Conservation (phyloP, 164 flowering plant genomes). For the Saururus chinensis region DNA sequence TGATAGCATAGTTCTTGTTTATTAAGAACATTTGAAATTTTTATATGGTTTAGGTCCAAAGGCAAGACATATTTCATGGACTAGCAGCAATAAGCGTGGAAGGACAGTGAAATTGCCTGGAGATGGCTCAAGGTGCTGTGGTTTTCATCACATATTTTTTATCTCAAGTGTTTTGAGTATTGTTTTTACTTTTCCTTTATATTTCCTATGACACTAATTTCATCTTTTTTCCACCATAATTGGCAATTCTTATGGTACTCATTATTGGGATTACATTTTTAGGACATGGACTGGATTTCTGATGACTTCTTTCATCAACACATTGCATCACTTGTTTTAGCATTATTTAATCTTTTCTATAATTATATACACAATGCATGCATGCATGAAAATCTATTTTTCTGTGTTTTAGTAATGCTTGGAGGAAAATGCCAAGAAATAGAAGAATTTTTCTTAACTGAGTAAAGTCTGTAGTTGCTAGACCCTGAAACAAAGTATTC, state of each 20-base stretch:
- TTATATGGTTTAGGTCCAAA: constrained; percentile 57
- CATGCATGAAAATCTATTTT: neutral
- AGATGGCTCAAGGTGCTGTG: constrained; percentile 73
- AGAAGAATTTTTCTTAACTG: constrained; percentile 61
- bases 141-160: too few relatives aligned
- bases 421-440: constrained; percentile 60
- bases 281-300: constrained; percentile 67
- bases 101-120: constrained; percentile 91
- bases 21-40: neutral
- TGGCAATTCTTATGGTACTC: constrained; percentile 4
- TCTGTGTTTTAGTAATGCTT: constrained; percentile 52
- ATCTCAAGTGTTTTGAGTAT: too few relatives aligned
- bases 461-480: constrained; percentile 50
- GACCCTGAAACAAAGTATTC: constrained; percentile 89
- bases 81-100: constrained; percentile 53
- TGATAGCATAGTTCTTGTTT: neutral
- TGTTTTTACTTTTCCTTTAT: neutral
- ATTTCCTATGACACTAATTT: neutral
- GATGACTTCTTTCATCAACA: constrained; percentile 60
- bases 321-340: constrained; percentile 65
- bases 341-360: neutral
- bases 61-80: constrained; percentile 80
- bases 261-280: constrained; percentile 65
- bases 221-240: neutral
- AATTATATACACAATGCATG: neutral